A percentile compares a stretch with the other conserved stretches of the same genome.
Conservation (phyloP, 331 rosid species). For the Arachis monticola region DNA sequence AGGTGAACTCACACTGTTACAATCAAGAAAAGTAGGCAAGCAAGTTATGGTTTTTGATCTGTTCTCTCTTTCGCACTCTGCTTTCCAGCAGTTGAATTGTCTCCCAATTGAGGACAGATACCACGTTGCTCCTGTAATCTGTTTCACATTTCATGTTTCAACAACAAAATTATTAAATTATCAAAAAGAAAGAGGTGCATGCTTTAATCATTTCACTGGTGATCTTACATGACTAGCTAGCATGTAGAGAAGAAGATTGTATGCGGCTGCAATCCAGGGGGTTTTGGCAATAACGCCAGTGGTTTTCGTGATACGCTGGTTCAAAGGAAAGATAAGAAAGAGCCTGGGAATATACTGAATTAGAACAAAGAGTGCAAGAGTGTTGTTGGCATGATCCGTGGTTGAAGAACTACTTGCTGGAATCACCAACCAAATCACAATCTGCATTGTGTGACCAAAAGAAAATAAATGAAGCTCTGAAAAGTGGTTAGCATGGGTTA, state of each 20-base stretch:
- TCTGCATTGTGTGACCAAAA: slow-evolving; percentile 42
- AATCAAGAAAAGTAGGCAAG: slow-evolving; percentile 64
- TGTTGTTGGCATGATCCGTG: slow-evolving; percentile 77
- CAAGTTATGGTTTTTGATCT: slow-evolving; percentile 49
- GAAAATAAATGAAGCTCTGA: neutral
- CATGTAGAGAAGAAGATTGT: slow-evolving; percentile 85
- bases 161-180: neutral
- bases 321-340: slow-evolving; percentile 85
- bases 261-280: slow-evolving; percentile 94
- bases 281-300: slow-evolving; percentile 85
- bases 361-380: slow-evolving; percentile 78
- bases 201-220: no score
- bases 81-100: slow-evolving; percentile 77
- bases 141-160: neutral
- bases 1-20: slow-evolving; percentile 46
- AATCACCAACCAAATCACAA: slow-evolving; percentile 74
- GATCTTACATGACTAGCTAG: slow-evolving; percentile 85
- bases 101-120: slow-evolving; percentile 75
- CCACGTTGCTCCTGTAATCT: slow-evolving; percentile 88
- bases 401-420: slow-evolving; percentile 55
- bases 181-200: neutral
- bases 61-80: slow-evolving; percentile 58
- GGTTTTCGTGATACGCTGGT: slow-evolving; percentile 72
- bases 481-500: no score
- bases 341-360: slow-evolving; percentile 84